A percentile compares a stretch with the other conserved stretches of the same genome.
Evolutionary conservation across 2,329 filamentous ascomycete genomes (phyloP).

Genomic region (Curvularia spicifera): DNA sequence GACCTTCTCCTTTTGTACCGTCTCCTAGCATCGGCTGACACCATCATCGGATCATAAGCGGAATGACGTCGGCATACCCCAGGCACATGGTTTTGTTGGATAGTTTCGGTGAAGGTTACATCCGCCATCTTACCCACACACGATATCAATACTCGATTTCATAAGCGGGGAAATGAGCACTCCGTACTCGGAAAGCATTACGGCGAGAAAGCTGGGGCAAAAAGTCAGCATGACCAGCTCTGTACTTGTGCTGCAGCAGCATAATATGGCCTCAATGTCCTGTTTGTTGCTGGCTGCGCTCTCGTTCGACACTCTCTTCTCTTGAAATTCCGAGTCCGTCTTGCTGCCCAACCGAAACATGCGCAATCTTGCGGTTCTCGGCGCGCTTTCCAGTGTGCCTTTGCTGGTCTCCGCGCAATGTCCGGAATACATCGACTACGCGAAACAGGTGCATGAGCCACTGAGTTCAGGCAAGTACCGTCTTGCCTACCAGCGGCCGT

Average conservation of each 20-base stretch:
- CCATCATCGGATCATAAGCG: constrained; percentile 6
- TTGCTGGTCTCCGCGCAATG: constrained; percentile 45
- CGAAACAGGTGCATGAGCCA: constrained; percentile 51
- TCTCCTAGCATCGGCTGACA: constrained; percentile 13
- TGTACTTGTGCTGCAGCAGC: neutral
- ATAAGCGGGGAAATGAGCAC: constrained; percentile 39
- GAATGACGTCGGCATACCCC: constrained; percentile 31
- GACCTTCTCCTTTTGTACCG: constrained; percentile 21
- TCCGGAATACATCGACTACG: constrained; percentile 55
- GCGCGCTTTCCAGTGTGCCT: constrained; percentile 24
- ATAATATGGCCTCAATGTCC: constrained; percentile 4
- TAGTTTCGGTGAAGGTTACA: constrained; percentile 35
- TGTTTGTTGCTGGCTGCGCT: neutral
- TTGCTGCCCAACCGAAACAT: constrained; percentile 27
- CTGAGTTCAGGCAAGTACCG: constrained; percentile 54
- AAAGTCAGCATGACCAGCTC: constrained; percentile 7
- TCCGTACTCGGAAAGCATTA: constrained; percentile 25
- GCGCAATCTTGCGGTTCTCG: constrained; percentile 28
- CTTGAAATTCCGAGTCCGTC: neutral
- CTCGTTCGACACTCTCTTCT: neutral
- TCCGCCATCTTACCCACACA: constrained; percentile 24
- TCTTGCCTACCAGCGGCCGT: constrained; percentile 55
- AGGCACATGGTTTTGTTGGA: constrained; percentile 15
- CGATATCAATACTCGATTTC: constrained; percentile 29
- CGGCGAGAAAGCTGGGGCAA: constrained; percentile 18